Evolutionary conservation across 208 protist species (phyloP), one percentile per base, ranked within the genome.

Genomic region (Vickermania ingenoplastis): DNA sequence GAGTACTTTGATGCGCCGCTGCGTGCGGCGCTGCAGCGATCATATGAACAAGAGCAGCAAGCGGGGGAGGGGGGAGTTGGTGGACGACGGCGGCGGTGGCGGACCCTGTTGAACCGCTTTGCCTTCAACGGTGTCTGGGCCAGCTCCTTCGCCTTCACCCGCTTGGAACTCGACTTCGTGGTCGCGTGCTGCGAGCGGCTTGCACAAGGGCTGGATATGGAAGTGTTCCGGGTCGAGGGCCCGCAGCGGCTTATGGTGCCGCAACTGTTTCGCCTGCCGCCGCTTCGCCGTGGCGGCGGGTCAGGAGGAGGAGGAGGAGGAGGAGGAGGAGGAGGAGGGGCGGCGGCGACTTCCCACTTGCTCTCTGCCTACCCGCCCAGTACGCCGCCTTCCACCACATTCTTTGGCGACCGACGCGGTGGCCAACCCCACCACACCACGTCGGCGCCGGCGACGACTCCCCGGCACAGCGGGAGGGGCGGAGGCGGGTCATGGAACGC

Each of bases 141-240:
- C 24, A 88, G 76, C 2, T 82, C 73, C 0, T 57, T 63, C 31
- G 58, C 73, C 21, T 77, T 92, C 23, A 77, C 73, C 1, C 67
- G 84, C 29, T 78, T 88, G 25, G 84, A 95, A 56, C 59, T 95
- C 14, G 88, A 95, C 67, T 95, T 95, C 57, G 49, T 95, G 13
- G 84, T 90, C 62, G 88, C 85, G 11, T 92, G 84, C 63, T 95
- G 88, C 64, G 57, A 78, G 24, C 79, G 88, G 23, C 61, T 95
- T 2, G 82, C 85, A 0, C 49, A 61, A 24, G 79, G 81, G 0
- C 79, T 75, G 61, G 36, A 68, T 11, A 27, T 41, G 2, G 53
- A 73, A 21, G 81, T 80, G 27, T 60, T 70, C 11, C 63, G 89
- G 26, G 75, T 77, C 5, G 69, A 63, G 17, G 36, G 36, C 11